Percentiles rank a stretch among this genome's conserved stretches.
Evolutionary conservation across 73 alveolate genomes (phyloP).

Genomic region (Tetrahymena malaccensis): DNA sequence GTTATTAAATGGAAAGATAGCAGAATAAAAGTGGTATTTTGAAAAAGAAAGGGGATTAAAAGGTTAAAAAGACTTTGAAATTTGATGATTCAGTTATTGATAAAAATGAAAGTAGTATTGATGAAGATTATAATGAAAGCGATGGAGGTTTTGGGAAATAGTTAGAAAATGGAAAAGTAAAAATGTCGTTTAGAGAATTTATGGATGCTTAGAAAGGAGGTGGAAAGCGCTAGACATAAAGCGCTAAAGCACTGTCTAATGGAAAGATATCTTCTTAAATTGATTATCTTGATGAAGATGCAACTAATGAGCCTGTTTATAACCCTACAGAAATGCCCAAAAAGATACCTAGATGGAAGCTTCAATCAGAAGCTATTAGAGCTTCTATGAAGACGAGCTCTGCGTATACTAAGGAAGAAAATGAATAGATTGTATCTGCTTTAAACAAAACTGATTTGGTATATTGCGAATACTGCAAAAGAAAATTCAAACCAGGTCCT

Average conservation of each 20-base stretch:
- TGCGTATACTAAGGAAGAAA: not conserved
- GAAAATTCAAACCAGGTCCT: not conserved
- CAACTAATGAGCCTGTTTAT: not conserved
- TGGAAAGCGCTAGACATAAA: not conserved
- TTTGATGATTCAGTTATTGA: not conserved
- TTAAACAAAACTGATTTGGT: not conserved
- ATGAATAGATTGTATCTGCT: not conserved
- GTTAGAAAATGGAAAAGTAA: not conserved
- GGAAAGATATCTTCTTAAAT: not conserved
- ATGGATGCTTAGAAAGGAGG: not conserved
- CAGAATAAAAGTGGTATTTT: not conserved
- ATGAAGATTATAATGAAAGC: not conserved
- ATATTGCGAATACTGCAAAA: not conserved
- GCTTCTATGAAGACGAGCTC: not conserved
- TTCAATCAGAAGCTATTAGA: not conserved
- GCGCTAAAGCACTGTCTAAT: not conserved
- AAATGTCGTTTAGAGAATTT: not conserved
- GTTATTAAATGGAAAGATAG: not conserved
- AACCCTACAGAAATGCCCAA: not conserved
- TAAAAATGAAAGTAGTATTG: not conserved
- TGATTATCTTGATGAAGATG: not conserved
- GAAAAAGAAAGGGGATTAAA: not conserved
- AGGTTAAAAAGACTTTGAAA: not conserved
- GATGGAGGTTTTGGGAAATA: not conserved
- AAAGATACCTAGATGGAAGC: not conserved